Evolutionary conservation across 2,329 filamentous ascomycete genomes (phyloP), one percentile per base, ranked within the genome.

Genomic region (Colletotrichum truncatum): DNA sequence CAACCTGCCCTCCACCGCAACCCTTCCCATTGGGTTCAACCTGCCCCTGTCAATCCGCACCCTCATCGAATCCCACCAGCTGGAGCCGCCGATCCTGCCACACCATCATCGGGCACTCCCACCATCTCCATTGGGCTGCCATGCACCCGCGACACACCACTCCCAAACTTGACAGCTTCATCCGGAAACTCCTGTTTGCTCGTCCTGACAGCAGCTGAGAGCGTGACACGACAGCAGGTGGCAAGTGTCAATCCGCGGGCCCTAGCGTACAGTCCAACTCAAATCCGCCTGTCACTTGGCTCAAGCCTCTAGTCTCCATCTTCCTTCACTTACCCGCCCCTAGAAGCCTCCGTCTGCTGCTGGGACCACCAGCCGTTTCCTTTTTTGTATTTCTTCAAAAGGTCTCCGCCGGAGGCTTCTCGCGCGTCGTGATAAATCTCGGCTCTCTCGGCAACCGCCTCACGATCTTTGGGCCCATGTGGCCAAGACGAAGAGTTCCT

Each of bases 71-170:
- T 45, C 30, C 49, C 55, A 61, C 51, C 62, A 43, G 55, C 49
- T 49, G 49, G 56, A 62, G 34, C 57, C 62, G 62, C 62, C 49
- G 57, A 65, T 65, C 62, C 62, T 61, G 48, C 57, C 62, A 65
- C 62, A 65, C 62, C 34, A 61, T 30, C 41, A 49, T 65, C 62
- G 57, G 57, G 57, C 43, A 28, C 49, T 55, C 43, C 4, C 41
- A 55, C 9, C 32, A 26, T 34, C 41, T 16, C 41, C 48, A 65
- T 65, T 49, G 43, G 62, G 62, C 57, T 65, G 62, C 57, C 32
- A 65, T 65, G 62, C 62, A 65, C 62, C 56, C 30, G 38, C 46
- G 38, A 60, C 30, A 32, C 55, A n/a, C n/a, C n/a, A n/a, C n/a
- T n/a, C 48, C 39, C 49, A 12, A 39, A 30, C 49, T 43, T 36